Evolutionary conservation across 805 yeast species (phyloP), one percentile per base, ranked within the genome.

Genomic region (Sugiyamaella chiloensis): DNA sequence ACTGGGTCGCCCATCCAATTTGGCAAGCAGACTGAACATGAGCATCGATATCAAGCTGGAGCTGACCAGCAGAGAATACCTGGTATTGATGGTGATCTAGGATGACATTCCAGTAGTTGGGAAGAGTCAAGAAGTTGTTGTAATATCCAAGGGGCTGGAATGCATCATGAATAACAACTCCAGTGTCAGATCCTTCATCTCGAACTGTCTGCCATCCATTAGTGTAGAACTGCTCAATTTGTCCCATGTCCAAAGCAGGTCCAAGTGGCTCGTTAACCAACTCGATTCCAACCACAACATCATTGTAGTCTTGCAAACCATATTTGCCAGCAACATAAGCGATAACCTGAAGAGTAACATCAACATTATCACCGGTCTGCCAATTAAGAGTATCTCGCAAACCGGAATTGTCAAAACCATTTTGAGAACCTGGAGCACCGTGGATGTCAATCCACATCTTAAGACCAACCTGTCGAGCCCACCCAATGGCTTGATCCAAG

Each of bases 341-440:
- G 47, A 90, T 66, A 1, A 81, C 87, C 4, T 71, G 62, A 42
- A 78, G 59, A 1, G 95, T 83, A 14, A 78, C 57, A 26, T 72
- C 65, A 39, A 75, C 68, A 60, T 83, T 81, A 16, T 58, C 62
- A 48, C 74, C 71, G 27, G 71, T 74, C 39, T 73, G 61, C 79
- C 85, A 88, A 2, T 65, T 65, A 41, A 72, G 61, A 1, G 58
- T 32, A 61, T 84, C 96, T 59, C 96, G 77, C 53, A 78, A 69
- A 23, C 98, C 98, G 6, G 96, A 87, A 71, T 90, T 90, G 67
- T 90, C 98, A 61, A 88, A 91, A 11, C 97, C 97, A 64, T 90
- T 90, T 66, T 90, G 98, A 19, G 96, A 85, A 19, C 96, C 97
- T 27, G 96, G 95, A n/a, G 85, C 95, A 53, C 97, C 97, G 64